Base-by-base conservation (phyloP, 345 rosid species). In the Melaleuca quinquenervia region DNA sequence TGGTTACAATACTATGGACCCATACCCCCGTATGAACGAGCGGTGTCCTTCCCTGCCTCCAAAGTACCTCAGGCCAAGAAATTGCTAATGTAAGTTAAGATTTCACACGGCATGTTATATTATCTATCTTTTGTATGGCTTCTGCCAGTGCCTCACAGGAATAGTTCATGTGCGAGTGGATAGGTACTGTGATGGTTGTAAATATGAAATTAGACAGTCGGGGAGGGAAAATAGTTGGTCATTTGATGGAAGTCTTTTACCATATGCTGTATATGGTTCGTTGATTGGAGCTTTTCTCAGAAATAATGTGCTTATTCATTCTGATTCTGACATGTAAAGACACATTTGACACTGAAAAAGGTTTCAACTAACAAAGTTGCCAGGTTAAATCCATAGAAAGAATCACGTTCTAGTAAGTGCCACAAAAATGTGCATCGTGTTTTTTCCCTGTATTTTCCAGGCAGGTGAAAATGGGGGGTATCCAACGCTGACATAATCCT, bases 1-100 rank as follows among this genome's bases (percentile, higher is more conserved):
- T 0, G 99, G 86, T 78, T 98, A 94, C 90, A 98, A 98, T 89
- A 88, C 97, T 52, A 74, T 95, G 92, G 98, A 94, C 80, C 98
- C 97, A 21, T 97, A 97, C 86, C 96, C 96, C 11, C 98, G 91
- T 87, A 97, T 97, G 98, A 94, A 94, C 70, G 96, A 96, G 87
- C 91, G 90, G 88, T 7, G 99, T 85, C 98, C 99, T 5, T 93
- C 99, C 15, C 90, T 95, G 87, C 99, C 99, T 82, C 99, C 99
- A 27, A 92, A 94, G 70, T 97, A 95, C 98, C 86, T 97, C 98
- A 93, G 98, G 89, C 88, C 96, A 41, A 86, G 83, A 82, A 92
- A 92, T 85, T 97, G 99, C 91, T 95, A 50, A 85, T 3, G 83
- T 29, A 16, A 27, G 80, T 82, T 82, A 2, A 27, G 58, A 27